These are phyloP conservation scores for Elsinoe arachidis DNA, from an alignment of 2,329 filamentous ascomycete species.

Conservation along the genomic window DNA sequence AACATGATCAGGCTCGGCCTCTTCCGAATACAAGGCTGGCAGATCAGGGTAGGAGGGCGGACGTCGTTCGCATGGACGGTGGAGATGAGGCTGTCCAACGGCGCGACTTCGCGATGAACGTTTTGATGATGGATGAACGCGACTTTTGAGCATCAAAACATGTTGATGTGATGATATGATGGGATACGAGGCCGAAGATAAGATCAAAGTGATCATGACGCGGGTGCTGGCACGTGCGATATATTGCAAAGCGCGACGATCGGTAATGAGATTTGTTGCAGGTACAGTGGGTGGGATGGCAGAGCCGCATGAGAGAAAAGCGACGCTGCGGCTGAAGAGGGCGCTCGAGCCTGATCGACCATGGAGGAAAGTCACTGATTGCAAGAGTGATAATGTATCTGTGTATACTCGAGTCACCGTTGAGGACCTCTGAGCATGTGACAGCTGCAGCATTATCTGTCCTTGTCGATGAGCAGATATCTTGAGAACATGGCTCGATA, in stretches of 20 bases:
- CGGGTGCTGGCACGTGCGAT: background rate
- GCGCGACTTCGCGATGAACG: slow-evolving; percentile 4
- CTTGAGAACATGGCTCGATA: too few species aligned
- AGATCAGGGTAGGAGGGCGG: background rate
- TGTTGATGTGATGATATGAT: background rate
- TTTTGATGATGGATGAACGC: background rate
- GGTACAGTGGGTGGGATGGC: background rate
- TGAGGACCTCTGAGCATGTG: too few species aligned
- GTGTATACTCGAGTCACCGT: too few species aligned
- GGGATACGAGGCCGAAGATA: background rate
- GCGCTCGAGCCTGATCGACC: background rate
- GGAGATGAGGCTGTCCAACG: slow-evolving; percentile 10
- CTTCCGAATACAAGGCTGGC: background rate
- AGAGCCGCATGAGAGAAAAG: background rate
- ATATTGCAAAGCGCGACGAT: background rate
- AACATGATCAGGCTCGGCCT: too few species aligned
- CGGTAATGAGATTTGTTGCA: background rate
- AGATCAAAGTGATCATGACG: background rate
- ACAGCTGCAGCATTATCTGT: too few species aligned
- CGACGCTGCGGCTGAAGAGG: background rate
- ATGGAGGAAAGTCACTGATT: too few species aligned
- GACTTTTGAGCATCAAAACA: background rate
- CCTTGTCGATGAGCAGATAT: too few species aligned
- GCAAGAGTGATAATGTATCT: too few species aligned
- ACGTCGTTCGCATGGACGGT: slow-evolving; percentile 3